Percentiles rank a stretch among this genome's conserved stretches.
These are phyloP conservation scores for Annona squamosa DNA, from an alignment of 164 flowering plant species.

Conservation along the genomic window DNA sequence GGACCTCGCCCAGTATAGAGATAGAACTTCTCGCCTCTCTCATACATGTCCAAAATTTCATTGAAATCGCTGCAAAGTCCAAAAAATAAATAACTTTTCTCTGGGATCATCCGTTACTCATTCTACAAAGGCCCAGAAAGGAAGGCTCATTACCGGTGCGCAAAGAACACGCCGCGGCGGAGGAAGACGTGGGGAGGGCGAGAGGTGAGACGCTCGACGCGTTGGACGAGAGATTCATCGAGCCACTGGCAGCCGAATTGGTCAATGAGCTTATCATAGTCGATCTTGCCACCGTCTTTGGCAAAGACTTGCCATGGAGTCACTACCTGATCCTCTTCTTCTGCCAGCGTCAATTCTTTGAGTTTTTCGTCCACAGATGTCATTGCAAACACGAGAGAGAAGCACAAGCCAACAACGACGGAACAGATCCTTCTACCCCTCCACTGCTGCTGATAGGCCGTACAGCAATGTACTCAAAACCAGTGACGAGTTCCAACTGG, in stretches of 20 bases:
- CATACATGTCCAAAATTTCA: conserved; percentile 69
- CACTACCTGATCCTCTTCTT: conserved; percentile 62
- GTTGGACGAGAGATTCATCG: conserved; percentile 48
- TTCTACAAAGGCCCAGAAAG: too few species aligned
- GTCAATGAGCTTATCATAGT: conserved; percentile 94
- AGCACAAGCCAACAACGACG: too few species aligned
- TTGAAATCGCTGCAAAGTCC: conserved; percentile 48
- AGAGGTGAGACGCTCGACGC: conserved; percentile 72
- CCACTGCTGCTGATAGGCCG: too few species aligned
- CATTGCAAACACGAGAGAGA: too few species aligned
- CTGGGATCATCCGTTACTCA: too few species aligned
- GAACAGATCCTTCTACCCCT: too few species aligned
- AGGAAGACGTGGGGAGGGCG: conserved; percentile 89
- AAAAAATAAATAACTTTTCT: background rate
- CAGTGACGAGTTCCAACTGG: too few species aligned
- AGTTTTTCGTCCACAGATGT: too few species aligned
- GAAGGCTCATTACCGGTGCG: conserved; percentile 51
- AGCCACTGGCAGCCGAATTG: conserved; percentile 83
- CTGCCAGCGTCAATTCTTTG: conserved; percentile 1
- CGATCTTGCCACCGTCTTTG: conserved; percentile 75
- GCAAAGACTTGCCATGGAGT: conserved; percentile 86
- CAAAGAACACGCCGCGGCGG: conserved; percentile 94
- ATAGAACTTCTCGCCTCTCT: conserved; percentile 82
- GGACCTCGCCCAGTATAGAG: conserved; percentile 92
- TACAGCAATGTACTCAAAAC: too few species aligned